A percentile compares a stretch with the other conserved stretches of the same genome.
Conservation (phyloP, 495 filamentous ascomycete species). For the Penicillium longicatenatum region DNA sequence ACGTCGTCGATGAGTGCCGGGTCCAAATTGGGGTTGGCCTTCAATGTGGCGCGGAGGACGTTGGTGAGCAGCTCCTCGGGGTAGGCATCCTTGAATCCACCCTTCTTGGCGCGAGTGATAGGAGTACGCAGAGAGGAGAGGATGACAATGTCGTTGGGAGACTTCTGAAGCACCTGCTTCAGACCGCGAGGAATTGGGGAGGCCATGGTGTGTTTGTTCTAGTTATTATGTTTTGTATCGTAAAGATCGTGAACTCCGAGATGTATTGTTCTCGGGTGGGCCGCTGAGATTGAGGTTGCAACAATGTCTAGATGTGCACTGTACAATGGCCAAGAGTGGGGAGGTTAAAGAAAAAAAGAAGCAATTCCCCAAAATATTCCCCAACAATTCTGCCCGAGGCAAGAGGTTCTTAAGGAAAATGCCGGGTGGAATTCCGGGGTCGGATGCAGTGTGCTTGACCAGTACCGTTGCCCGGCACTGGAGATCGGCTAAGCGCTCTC, state of each 20-base stretch:
- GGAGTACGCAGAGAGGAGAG: constrained; percentile 86
- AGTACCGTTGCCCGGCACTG: constrained; percentile 39
- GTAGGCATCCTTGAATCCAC: constrained; percentile 83
- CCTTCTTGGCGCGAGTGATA: constrained; percentile 78
- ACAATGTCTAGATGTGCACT: neutral
- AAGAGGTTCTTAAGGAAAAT: constrained; percentile 25
- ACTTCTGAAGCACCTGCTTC: constrained; percentile 76
- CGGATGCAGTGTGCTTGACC: constrained; percentile 27
- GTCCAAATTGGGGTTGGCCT: constrained; percentile 72
- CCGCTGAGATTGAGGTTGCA: neutral
- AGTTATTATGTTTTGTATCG: neutral
- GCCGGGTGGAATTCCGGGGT: constrained; percentile 38
- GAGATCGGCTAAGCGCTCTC: constrained; percentile 49
- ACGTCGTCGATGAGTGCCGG: constrained; percentile 76
- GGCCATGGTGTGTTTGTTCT: constrained; percentile 40
- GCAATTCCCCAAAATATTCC: constrained; percentile 13
- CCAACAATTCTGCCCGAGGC: constrained; percentile 14
- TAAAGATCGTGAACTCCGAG: constrained; percentile 4
- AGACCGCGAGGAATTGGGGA: constrained; percentile 64
- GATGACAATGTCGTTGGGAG: constrained; percentile 82
- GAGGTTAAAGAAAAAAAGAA: constrained; percentile 12
- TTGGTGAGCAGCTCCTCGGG: constrained; percentile 83
- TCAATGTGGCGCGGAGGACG: constrained; percentile 81
- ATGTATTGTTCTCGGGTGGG: neutral
- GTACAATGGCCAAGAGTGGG: neutral